Evolutionary conservation across 192 early-diverging fungal genomes (phyloP), one percentile per base, ranked within the genome.

Genomic region (Coemansia sp.): DNA sequence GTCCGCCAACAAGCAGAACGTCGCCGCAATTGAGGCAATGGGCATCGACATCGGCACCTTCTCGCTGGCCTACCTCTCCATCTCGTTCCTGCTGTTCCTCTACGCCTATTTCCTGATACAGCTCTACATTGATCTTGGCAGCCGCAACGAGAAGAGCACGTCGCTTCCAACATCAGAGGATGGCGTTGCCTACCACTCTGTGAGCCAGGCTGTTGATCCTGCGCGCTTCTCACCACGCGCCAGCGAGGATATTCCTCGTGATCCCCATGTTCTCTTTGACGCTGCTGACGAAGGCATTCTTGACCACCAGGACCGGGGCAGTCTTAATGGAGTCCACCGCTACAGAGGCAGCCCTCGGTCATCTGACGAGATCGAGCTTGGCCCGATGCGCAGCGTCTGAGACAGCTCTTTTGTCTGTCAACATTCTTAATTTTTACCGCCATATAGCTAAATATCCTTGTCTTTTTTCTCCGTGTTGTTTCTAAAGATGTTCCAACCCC

Each of bases 31-130:
- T 46, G 55, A 46, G 28, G 58, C 62, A 39, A 81, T 79, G 9
- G 79, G 68, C 26, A 74, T 86, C 53, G 88, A 90, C 60, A 73
- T 85, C 61, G 74, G 80, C 53, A 86, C 88, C 0, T 90, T 86
- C 52, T 77, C 74, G 43, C 73, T 87, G 46, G 63, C 84, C n/a
- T 71, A 84, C 21, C 59, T 88, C 31, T 85, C 88, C 1, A 72
- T 88, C 30, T 77, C 84, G 7, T 87, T 90, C 63, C 69, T 88
- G 20, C 61, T 87, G 8, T 87, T 88, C 63, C 67, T 88, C 28
- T 78, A 76, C 29, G 81, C 82, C 6, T 79, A 81, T 64, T 66
- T 84, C 29, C 58, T 88, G 55, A 83, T 88, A 56, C 75, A 75
- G 64, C 61, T 86, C 48, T 86, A 71, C 51, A 45, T 62, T 0